Conservation (phyloP, 371 early-diverging fungal species). For the Mucor saturninus region DNA sequence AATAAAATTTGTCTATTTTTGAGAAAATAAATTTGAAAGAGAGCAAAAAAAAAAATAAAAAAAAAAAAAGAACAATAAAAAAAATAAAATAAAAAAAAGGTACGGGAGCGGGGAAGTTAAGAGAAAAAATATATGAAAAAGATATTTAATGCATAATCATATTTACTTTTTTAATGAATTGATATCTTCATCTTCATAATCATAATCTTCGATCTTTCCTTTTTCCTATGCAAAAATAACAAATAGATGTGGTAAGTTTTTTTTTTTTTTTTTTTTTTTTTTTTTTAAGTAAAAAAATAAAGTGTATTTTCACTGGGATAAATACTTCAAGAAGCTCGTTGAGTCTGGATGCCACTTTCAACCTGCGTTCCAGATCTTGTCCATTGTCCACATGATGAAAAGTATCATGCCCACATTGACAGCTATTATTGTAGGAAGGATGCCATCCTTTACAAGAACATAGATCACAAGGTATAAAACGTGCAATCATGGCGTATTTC, state of each 20-base stretch:
- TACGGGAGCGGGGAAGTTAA: background rate
- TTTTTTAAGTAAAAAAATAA: background rate
- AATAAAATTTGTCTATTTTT: conserved; percentile 29
- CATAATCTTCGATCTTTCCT: conserved; percentile 52
- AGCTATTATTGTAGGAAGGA: conserved; percentile 49
- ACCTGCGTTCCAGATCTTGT: conserved; percentile 49
- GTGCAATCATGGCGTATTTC: conserved; percentile 49
- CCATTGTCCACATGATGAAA: conserved; percentile 46
- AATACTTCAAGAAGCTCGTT: conserved; percentile 53
- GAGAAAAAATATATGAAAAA: conserved; percentile 7
- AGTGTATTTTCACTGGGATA: no score
- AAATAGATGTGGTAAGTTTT: background rate
- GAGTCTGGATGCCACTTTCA: conserved; percentile 50
- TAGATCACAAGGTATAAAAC: conserved; percentile 56
- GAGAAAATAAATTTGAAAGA: no score
- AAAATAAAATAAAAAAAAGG: background rate
- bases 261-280: conserved; percentile 2
- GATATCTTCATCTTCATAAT: conserved; percentile 54
- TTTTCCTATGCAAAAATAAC: conserved; percentile 41
- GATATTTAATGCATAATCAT: background rate
- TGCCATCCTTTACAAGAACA: conserved; percentile 52
- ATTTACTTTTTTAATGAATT: conserved; percentile 52
- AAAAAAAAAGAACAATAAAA: no score
- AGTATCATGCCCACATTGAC: conserved; percentile 54
- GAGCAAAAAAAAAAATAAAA: no score